Base-by-base conservation (phyloP, 177 flowering plant genomes). In the Vitis hybrid region DNA sequence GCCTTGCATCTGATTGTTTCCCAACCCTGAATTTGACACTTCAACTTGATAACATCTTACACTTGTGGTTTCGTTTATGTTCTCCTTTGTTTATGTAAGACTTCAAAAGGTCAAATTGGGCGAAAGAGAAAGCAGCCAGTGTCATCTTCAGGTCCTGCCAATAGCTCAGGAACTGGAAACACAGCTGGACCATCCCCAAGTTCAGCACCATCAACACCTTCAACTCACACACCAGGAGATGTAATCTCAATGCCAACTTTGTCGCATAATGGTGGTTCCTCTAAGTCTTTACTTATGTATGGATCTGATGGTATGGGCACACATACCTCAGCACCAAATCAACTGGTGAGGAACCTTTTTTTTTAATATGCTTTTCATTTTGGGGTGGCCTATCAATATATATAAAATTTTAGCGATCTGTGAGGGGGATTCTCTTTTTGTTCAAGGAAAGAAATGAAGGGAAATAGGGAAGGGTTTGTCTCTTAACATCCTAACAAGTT, bases 91-190 rank as follows among this genome's bases (percentile, higher is more conserved):
- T 45, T 12, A 6, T 50, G 20, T 13, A 80, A 84, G 87, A 80
- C 76, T 60, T 75, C 77, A 31, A 80, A 79, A 71, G 74, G 53
- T 58, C 81, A 78, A 61, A 73, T 65, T 69, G 84, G 78, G 53
- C 52, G 79, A 66, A 84, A 84, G 77, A 78, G 87, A 68, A 82
- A 82, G 67, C 85, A 80, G 54, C 73, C 83, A 60, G 78, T 66
- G 14, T 80, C 87, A 60, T 82, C 84, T 61, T 79, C 85, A 50
- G 82, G 82, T 50, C 81, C 85, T 56, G 81, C 82, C 58, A 82
- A 79, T 68, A 82, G 82, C 69, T 73, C 83, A 31, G 84, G 82
- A 22, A 80, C 82, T 67, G 82, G 78, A 58, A 82, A 82, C 59
- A 78, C 79, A 20, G 55, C 84, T 60, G 87, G 82, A 71, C 82